Conservation (phyloP, 441 rosid genomes). For the Pelargonium australe region DNA sequence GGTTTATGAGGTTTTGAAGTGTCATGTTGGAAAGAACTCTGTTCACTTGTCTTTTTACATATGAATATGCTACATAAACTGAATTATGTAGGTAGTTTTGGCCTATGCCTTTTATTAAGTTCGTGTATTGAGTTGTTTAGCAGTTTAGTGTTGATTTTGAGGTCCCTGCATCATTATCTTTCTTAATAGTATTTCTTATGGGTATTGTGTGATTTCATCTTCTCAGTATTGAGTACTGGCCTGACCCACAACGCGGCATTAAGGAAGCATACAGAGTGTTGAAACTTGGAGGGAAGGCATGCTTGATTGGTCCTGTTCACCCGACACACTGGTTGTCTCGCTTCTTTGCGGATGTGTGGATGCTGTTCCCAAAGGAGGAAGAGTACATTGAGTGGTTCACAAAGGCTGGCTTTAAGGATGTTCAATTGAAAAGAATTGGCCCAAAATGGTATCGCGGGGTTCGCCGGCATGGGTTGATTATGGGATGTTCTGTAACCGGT, state of each 20-base stretch:
- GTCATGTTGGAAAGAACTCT: neutral
- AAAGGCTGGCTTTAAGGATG: slow-evolving; percentile 84
- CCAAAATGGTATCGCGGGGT: slow-evolving; percentile 99
- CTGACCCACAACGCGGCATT: slow-evolving; percentile 90
- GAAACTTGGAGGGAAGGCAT: slow-evolving; percentile 85
- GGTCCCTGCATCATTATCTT: neutral
- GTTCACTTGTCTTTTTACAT: neutral
- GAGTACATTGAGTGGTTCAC: slow-evolving; percentile 93
- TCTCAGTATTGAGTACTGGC: slow-evolving; percentile 93
- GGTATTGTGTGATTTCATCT: slow-evolving; percentile 6
- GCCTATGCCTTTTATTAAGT: neutral
- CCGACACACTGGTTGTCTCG: slow-evolving; percentile 93
- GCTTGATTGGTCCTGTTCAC: slow-evolving; percentile 86
- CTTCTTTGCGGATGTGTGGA: slow-evolving; percentile 94
- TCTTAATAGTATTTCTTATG: slow-evolving; percentile 15
- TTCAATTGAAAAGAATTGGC: slow-evolving; percentile 84
- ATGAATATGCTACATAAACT: neutral
- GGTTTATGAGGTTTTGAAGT: neutral
- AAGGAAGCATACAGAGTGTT: slow-evolving; percentile 88
- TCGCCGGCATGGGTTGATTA: slow-evolving; percentile 86
- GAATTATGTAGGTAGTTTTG: neutral
- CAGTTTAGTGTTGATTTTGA: neutral
- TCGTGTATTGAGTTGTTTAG: neutral
- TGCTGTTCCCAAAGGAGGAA: slow-evolving; percentile 97
- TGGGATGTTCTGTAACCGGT: slow-evolving; percentile 96